Evolutionary conservation across 352 stramenopile species (phyloP).

Genomic region (Phytopythium litorale): DNA sequence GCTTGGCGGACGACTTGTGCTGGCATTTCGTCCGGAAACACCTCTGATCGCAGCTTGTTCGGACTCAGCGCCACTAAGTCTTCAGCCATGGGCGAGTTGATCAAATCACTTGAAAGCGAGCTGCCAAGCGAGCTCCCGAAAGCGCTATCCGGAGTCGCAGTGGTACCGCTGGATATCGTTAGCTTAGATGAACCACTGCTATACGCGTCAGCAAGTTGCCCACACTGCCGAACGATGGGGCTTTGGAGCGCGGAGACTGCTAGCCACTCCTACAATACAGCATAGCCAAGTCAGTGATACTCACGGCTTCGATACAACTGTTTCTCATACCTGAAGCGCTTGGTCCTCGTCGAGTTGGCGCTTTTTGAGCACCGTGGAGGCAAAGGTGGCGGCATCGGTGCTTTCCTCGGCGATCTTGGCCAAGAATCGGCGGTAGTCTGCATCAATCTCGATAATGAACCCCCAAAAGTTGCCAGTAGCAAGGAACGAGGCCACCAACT

Average conservation of each 20-base stretch:
- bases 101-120: conserved; percentile 18
- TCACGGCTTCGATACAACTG: not conserved
- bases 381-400: conserved; percentile 44
- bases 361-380: conserved; percentile 38
- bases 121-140: conserved; percentile 8
- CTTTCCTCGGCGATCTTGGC: conserved; percentile 40
- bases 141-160: not conserved
- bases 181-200: not conserved
- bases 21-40: conserved; percentile 52
- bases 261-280: conserved; percentile 37
- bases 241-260: conserved; percentile 44
- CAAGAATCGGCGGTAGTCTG: conserved; percentile 48
- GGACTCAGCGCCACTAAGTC: conserved; percentile 47
- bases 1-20: conserved; percentile 41
- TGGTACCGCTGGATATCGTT: not conserved
- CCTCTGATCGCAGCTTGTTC: conserved; percentile 35
- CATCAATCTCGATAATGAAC: conserved; percentile 56
- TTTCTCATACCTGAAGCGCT: conserved; percentile 45
- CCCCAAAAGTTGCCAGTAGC: conserved; percentile 52
- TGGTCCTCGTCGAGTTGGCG: conserved; percentile 45
- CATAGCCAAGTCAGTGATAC: not conserved
- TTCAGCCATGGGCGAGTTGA: conserved; percentile 35
- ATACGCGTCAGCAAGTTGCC: not conserved
- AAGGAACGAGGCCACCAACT: conserved; percentile 44
- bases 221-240: conserved; percentile 27